A percentile compares a stretch with the other conserved stretches of the same genome.
These are phyloP conservation scores for Neotropicomus parvogracilis DNA, from an alignment of 1,284 basidiomycete species.

Conservation along the genomic window DNA sequence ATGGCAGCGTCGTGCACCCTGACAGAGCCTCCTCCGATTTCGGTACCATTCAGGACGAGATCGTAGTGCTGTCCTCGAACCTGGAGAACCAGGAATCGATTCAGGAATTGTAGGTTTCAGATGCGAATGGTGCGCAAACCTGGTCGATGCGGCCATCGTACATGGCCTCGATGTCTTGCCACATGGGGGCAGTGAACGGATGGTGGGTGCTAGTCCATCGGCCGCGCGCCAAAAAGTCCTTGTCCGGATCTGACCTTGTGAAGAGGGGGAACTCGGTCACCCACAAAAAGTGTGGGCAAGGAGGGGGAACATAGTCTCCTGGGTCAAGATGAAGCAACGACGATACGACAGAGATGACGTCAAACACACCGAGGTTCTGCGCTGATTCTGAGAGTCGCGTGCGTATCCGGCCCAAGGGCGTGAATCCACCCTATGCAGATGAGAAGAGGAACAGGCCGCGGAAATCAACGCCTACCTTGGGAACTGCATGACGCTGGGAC, in stretches of 20 bases:
- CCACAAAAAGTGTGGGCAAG: slow-evolving; percentile 85
- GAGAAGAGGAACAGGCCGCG: slow-evolving; percentile 15
- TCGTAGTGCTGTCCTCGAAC: slow-evolving; percentile 96
- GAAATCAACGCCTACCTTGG: slow-evolving; percentile 38
- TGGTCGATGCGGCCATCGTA: slow-evolving; percentile 63
- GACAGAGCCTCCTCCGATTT: slow-evolving; percentile 93
- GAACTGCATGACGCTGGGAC: slow-evolving; percentile 41
- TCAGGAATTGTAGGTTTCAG: slow-evolving; percentile 7
- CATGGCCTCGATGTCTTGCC: slow-evolving; percentile 75
- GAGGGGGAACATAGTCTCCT: slow-evolving; percentile 55
- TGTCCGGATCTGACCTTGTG: slow-evolving; percentile 84
- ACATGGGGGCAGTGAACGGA: slow-evolving; percentile 96
- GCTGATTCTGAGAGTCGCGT: slow-evolving; percentile 65
- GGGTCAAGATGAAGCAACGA: slow-evolving; percentile 13
- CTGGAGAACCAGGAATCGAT: slow-evolving; percentile 36
- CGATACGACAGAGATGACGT: slow-evolving; percentile 4
- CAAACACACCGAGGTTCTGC: slow-evolving; percentile 53
- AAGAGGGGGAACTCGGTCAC: slow-evolving; percentile 95
- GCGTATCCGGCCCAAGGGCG: slow-evolving; percentile 73
- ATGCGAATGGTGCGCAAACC: slow-evolving; percentile 40
- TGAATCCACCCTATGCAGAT: slow-evolving; percentile 72
- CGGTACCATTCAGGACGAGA: slow-evolving; percentile 91
- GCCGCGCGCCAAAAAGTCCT: slow-evolving; percentile 78
- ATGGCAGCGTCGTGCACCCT: slow-evolving; percentile 85
- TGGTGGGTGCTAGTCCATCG: slow-evolving; percentile 92